phyloP scores from a whole-genome alignment of 2,329 filamentous ascomycete genomes.

The Cladosporium halotolerans region DNA sequence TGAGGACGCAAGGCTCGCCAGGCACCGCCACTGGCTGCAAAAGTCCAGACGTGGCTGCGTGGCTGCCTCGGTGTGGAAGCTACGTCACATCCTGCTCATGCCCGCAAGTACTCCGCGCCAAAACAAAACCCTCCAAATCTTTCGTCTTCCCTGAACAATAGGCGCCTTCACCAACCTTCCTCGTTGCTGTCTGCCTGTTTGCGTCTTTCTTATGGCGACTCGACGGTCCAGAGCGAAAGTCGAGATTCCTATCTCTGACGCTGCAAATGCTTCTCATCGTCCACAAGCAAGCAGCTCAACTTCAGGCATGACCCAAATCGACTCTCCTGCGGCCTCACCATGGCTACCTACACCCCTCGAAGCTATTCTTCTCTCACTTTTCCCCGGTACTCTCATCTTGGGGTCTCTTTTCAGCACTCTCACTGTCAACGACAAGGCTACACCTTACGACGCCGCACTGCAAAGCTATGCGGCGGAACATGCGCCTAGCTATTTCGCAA shows the following conservation, averaged over 20 bases:
- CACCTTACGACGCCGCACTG: conserved; percentile 53
- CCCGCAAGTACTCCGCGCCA: too few relatives aligned
- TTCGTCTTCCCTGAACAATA: too few relatives aligned
- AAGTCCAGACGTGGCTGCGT: too few relatives aligned
- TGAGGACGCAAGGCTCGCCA: too few relatives aligned
- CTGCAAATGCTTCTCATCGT: conserved; percentile 12
- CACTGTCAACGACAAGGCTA: conserved; percentile 48
- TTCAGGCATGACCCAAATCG: conserved; percentile 8
- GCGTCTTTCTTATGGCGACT: conserved; percentile 10
- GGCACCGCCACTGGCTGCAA: too few relatives aligned
- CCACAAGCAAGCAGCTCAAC: conserved; percentile 4
- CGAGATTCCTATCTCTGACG: conserved; percentile 18
- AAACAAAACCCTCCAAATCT: too few relatives aligned
- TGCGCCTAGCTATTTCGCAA: conserved; percentile 82
- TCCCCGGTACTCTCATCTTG: conserved; percentile 71
- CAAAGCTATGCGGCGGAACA: conserved; percentile 57
- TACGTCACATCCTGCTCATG: too few relatives aligned
- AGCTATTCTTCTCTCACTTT: conserved; percentile 57
- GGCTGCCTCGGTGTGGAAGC: too few relatives aligned
- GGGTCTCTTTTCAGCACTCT: conserved; percentile 75
- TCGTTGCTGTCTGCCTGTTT: too few relatives aligned
- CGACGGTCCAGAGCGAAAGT: conserved; percentile 17
- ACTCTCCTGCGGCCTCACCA: conserved; percentile 38
- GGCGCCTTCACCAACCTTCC: too few relatives aligned
- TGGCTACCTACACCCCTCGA: conserved; percentile 67